These are phyloP conservation scores for Tausonia pullulans DNA, from an alignment of 1,284 basidiomycete species.

Conservation along the genomic window DNA sequence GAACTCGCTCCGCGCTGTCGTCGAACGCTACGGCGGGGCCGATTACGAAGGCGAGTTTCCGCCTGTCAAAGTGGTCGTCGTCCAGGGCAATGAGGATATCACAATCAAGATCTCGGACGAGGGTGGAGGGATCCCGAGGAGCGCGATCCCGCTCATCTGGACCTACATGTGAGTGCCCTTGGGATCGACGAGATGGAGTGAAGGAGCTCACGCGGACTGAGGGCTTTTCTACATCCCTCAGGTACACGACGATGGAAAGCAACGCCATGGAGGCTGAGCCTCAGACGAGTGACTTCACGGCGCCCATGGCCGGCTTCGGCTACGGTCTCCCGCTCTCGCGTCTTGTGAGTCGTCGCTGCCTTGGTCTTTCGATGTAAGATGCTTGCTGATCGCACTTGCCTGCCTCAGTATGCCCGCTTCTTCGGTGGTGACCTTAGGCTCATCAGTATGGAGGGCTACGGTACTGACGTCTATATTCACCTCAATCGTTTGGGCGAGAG, in stretches of 20 bases:
- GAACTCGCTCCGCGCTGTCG: constrained; percentile 93
- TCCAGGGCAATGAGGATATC: constrained; percentile 87
- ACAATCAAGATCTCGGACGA: constrained; percentile 98
- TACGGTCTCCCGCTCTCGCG: constrained; percentile 86
- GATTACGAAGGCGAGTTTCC: constrained; percentile 74
- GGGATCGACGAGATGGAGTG: background rate
- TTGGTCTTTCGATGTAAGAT: background rate
- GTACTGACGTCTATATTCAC: constrained; percentile 57
- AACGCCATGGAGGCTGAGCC: constrained; percentile 30
- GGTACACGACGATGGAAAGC: constrained; percentile 96
- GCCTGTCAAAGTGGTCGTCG: constrained; percentile 92
- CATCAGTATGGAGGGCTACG: constrained; percentile 39
- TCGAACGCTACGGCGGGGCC: constrained; percentile 73
- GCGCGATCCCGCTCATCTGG: constrained; percentile 92
- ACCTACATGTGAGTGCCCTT: constrained; percentile 57
- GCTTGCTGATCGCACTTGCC: constrained; percentile 26
- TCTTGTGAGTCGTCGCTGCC: constrained; percentile 31
- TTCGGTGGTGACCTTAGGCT: constrained; percentile 93
- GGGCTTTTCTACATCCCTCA: background rate
- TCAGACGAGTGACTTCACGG: constrained; percentile 78
- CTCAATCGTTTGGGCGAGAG: constrained; percentile 55
- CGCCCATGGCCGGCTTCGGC: constrained; percentile 96
- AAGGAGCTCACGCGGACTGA: background rate
- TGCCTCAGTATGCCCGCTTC: constrained; percentile 66
- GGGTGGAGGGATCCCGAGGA: constrained; percentile 88